Percentiles rank a stretch among this genome's conserved stretches.
These are phyloP conservation scores for Helminthosporium solani DNA, from an alignment of 2,329 filamentous ascomycete species.

Conservation along the genomic window DNA sequence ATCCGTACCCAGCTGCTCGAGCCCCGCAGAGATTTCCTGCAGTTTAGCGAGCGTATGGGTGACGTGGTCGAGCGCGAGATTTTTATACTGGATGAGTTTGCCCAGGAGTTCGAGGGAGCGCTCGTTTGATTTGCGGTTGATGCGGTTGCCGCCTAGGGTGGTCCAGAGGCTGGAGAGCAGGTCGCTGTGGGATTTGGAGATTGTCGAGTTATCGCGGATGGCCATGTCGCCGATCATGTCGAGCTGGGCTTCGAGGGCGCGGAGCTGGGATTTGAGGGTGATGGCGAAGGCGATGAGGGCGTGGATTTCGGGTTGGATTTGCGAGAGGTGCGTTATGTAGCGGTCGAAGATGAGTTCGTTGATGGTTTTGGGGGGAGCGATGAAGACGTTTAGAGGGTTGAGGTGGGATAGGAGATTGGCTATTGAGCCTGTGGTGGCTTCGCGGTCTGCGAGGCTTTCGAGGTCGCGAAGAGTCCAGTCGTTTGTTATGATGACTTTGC, in stretches of 20 bases:
- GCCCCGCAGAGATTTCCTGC: slow-evolving; percentile 67
- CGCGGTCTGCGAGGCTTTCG: slow-evolving; percentile 56
- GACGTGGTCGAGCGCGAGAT: slow-evolving; percentile 67
- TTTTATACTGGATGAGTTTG: slow-evolving; percentile 66
- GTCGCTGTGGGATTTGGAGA: slow-evolving; percentile 62
- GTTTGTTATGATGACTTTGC: slow-evolving; percentile 73
- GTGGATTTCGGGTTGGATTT: slow-evolving; percentile 69
- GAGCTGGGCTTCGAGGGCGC: slow-evolving; percentile 68
- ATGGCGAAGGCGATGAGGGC: slow-evolving; percentile 70
- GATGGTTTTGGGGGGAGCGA: slow-evolving; percentile 20
- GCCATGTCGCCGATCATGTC: slow-evolving; percentile 69
- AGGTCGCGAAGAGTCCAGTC: slow-evolving; percentile 72
- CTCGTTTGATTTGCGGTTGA: slow-evolving; percentile 61
- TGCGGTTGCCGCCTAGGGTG: slow-evolving; percentile 68
- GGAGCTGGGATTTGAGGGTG: slow-evolving; percentile 64
- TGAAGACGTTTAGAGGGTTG: slow-evolving; percentile 59
- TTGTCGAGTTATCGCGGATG: slow-evolving; percentile 61
- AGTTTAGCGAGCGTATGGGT: slow-evolving; percentile 69
- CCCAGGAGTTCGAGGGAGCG: slow-evolving; percentile 64
- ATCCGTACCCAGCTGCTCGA: slow-evolving; percentile 70
- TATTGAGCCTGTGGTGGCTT: slow-evolving; percentile 43
- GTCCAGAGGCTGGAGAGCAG: slow-evolving; percentile 72
- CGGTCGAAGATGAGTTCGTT: slow-evolving; percentile 64
- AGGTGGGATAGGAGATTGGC: slow-evolving; percentile 47
- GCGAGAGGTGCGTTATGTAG: slow-evolving; percentile 70